Percentiles rank a stretch among this genome's conserved stretches.
phyloP scores from a whole-genome alignment of 306 rosid species.

The Dryas octopetala region DNA sequence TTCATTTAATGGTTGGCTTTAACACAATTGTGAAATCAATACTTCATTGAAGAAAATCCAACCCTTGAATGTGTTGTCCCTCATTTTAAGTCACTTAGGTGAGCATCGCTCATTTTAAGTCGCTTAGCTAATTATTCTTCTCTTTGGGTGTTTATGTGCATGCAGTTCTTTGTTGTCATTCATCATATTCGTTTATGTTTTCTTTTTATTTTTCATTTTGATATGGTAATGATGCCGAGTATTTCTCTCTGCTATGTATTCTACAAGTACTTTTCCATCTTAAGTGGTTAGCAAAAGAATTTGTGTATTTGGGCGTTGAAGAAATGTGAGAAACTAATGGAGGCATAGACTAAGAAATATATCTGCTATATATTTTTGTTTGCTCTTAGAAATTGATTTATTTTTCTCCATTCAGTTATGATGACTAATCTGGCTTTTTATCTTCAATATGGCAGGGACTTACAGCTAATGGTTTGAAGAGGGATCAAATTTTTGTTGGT shows the following conservation, averaged over 20 bases:
- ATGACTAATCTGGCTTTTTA: conserved; percentile 19
- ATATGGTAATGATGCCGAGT: not conserved
- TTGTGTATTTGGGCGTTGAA: not conserved
- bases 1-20: too few species aligned
- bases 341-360: not conserved
- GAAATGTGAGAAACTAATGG: not conserved
- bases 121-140: not conserved
- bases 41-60: too few species aligned
- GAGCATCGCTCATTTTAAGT: too few species aligned
- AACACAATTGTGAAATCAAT: too few species aligned
- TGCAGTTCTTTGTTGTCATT: not conserved
- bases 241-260: not conserved
- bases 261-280: not conserved
- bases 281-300: not conserved
- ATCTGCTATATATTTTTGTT: not conserved
- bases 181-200: not conserved
- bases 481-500: conserved; percentile 75
- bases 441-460: conserved; percentile 62
- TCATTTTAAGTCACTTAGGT: too few species aligned
- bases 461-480: conserved; percentile 83
- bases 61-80: too few species aligned
- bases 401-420: conserved; percentile 7
- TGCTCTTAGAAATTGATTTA: not conserved
- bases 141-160: not conserved
- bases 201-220: not conserved